Evolutionary conservation across 805 yeast species (phyloP).

Genomic region (Tetrapisispora iriomotensis): DNA sequence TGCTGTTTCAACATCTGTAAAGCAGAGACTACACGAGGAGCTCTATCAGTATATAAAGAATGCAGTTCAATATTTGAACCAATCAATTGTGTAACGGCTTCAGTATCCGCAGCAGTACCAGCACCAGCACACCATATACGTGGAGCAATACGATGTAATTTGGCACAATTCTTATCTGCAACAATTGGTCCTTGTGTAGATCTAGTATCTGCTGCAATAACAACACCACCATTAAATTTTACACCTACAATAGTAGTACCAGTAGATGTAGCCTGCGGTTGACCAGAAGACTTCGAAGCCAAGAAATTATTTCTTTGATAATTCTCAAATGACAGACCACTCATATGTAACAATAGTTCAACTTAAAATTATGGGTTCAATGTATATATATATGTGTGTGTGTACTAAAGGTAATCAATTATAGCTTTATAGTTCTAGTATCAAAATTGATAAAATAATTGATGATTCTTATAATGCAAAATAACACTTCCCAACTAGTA

Average conservation of each 20-base stretch:
- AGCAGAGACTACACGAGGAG: conserved; percentile 90
- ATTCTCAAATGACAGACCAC: conserved; percentile 89
- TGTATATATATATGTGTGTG: too few species aligned
- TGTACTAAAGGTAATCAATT: too few species aligned
- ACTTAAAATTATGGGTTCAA: too few species aligned
- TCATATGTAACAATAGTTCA: conserved; percentile 41
- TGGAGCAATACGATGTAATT: conserved; percentile 82
- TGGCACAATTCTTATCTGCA: conserved; percentile 97
- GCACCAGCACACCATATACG: conserved; percentile 99
- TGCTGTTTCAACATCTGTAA: conserved; percentile 91
- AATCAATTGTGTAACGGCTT: conserved; percentile 91
- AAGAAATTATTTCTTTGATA: conserved; percentile 79
- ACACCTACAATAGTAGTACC: conserved; percentile 99
- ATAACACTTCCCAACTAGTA: too few species aligned
- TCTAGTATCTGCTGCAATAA: conserved; percentile 97
- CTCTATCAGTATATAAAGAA: conserved; percentile 69
- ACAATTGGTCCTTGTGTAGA: conserved; percentile 95
- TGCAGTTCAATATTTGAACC: conserved; percentile 87
- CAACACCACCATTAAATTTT: conserved; percentile 86
- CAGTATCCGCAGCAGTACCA: conserved; percentile 99
- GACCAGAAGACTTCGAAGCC: conserved; percentile 53
- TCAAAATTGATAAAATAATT: too few species aligned
- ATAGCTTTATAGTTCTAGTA: too few species aligned
- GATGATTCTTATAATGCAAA: too few species aligned
- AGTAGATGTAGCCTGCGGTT: conserved; percentile 89